phyloP scores from a whole-genome alignment of 352 stramenopile genomes.

The Globisporangium alternatum region DNA sequence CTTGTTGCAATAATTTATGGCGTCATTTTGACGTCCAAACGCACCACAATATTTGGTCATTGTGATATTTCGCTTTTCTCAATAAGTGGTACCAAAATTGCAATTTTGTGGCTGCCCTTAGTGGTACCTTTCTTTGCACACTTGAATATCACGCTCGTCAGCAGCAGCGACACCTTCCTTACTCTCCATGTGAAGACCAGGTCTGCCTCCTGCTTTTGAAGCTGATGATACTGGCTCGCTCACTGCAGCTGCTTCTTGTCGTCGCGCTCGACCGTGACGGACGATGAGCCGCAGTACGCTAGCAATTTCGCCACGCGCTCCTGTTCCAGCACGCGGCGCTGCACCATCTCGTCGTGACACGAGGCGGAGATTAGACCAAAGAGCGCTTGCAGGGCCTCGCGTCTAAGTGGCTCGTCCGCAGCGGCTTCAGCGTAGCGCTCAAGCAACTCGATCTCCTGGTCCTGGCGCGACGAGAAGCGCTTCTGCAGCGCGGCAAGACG shows the following conservation, averaged over 20 bases:
- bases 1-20: no score
- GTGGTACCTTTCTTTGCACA: no score
- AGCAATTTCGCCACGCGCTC: constrained; percentile 45
- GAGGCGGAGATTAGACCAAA: constrained; percentile 20
- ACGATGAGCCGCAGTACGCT: constrained; percentile 64
- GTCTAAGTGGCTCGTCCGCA: constrained; percentile 21
- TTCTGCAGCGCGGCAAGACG: constrained; percentile 33
- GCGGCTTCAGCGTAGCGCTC: constrained; percentile 23
- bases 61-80: no score
- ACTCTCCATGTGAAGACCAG: background rate
- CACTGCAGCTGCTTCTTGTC: constrained; percentile 28
- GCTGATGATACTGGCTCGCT: background rate
- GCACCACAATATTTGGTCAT: no score
- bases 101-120: no score
- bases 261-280: constrained; percentile 44
- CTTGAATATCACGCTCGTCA: no score
- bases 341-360: constrained; percentile 31
- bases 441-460: constrained; percentile 40
- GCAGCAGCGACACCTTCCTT: background rate
- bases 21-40: no score
- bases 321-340: constrained; percentile 19
- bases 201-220: no score
- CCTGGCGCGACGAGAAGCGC: constrained; percentile 19
- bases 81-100: no score
- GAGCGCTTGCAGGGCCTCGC: constrained; percentile 25